A percentile compares a stretch with the other conserved stretches of the same genome.
Conservation (phyloP, 2,329 filamentous ascomycete genomes). For the Fusarium torreyae region DNA sequence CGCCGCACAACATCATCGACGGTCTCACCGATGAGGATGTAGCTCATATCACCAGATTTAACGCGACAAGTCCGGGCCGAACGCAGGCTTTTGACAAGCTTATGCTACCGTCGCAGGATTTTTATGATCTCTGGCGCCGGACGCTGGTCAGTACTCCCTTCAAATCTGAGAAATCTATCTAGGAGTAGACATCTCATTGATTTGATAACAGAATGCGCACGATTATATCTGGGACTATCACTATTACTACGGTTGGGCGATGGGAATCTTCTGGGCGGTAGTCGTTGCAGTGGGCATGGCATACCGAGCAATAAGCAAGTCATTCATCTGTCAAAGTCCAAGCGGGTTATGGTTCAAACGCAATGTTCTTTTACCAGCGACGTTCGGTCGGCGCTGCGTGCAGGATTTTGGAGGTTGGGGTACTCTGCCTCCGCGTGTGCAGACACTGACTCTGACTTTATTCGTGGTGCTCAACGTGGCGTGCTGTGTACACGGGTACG, state of each 20-base stretch:
- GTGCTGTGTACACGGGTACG: conserved; percentile 18
- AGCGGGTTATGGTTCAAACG: conserved; percentile 1
- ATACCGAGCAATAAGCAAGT: background rate
- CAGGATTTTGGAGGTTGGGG: conserved; percentile 18
- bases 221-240: conserved; percentile 22
- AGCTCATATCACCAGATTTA: background rate
- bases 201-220: background rate
- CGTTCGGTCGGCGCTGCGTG: conserved; percentile 9
- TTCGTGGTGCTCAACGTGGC: conserved; percentile 2
- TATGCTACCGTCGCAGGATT: conserved; percentile 9
- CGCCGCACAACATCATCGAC: background rate
- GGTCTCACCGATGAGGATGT: background rate
- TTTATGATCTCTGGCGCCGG: conserved; percentile 8
- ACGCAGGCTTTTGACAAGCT: background rate
- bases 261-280: conserved; percentile 10
- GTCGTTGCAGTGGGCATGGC: background rate
- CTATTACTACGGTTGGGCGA: conserved; percentile 16
- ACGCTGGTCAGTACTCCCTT: conserved; percentile 3
- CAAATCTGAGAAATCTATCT: rapidly evolving
- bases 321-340: rapidly evolving
- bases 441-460: background rate
- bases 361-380: conserved; percentile 2
- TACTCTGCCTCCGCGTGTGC: conserved; percentile 10
- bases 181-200: background rate
- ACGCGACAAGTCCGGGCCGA: conserved; percentile 1